A percentile compares a stretch with the other conserved stretches of the same genome.
Conservation (phyloP, 2,329 filamentous ascomycete genomes). For the Coniochaeta hoffmannii region DNA sequence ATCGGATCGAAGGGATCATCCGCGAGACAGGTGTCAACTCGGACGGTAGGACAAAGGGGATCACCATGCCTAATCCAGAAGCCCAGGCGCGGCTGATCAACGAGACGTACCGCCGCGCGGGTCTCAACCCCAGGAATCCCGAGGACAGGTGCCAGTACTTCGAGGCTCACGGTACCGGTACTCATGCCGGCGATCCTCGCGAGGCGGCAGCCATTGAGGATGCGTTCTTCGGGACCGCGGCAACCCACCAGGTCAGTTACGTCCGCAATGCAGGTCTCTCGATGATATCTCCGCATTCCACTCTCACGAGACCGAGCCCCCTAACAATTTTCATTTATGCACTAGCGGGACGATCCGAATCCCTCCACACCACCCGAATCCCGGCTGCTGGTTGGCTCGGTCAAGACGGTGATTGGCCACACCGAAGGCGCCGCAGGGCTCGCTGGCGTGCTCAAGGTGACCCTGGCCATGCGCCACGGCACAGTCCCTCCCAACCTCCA, state of each 20-base stretch:
- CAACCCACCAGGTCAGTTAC: not conserved
- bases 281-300: not conserved
- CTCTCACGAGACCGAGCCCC: not conserved
- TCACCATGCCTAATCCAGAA: constrained; percentile 43
- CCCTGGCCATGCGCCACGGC: constrained; percentile 31
- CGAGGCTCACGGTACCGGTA: constrained; percentile 35
- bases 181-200: constrained; percentile 28
- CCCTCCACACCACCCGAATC: constrained; percentile 9
- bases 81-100: constrained; percentile 38
- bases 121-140: constrained; percentile 24
- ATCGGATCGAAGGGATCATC: constrained; percentile 36
- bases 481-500: constrained; percentile 35
- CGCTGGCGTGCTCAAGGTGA: constrained; percentile 37
- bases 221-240: constrained; percentile 25
- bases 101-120: constrained; percentile 34
- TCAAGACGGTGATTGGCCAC: constrained; percentile 41
- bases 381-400: constrained; percentile 28
- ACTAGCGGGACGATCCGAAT: not conserved
- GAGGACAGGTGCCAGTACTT: constrained; percentile 36
- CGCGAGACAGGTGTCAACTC: constrained; percentile 39
- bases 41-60: constrained; percentile 43
- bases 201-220: constrained; percentile 35
- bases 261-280: not conserved
- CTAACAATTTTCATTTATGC: not conserved
- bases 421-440: constrained; percentile 42